Percentiles rank a stretch among this genome's conserved stretches.
Evolutionary conservation across 495 filamentous ascomycete species (phyloP).

Genomic region (Aspergillus avenaceus): DNA sequence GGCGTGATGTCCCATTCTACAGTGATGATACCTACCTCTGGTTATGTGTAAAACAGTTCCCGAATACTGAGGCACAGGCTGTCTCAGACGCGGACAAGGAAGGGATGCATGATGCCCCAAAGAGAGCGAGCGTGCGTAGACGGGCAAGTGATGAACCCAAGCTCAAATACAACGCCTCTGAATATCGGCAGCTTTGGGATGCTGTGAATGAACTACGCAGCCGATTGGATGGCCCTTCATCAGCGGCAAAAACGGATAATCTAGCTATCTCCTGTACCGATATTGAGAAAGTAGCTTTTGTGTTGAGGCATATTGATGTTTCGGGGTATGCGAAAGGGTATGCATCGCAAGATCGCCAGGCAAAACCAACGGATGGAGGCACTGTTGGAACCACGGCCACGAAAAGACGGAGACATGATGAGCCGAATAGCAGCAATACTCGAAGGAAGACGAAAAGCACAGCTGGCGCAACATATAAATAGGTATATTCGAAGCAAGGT

Average conservation of each 20-base stretch:
- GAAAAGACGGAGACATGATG: too few relatives aligned
- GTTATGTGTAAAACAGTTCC: constrained; percentile 42
- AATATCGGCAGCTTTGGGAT: constrained; percentile 54
- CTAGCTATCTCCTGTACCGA: constrained; percentile 47
- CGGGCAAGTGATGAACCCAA: constrained; percentile 38
- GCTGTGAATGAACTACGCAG: constrained; percentile 39
- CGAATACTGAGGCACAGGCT: not conserved
- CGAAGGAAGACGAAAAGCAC: not conserved
- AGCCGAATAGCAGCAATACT: too few relatives aligned
- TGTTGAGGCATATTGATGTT: constrained; percentile 34
- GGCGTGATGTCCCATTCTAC: constrained; percentile 62
- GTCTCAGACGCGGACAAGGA: too few relatives aligned
- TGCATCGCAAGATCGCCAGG: not conserved
- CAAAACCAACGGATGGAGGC: not conserved
- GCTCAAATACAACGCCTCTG: constrained; percentile 62
- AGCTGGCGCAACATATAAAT: not conserved
- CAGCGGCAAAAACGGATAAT: not conserved
- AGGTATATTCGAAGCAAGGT: too few relatives aligned
- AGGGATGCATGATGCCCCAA: not conserved
- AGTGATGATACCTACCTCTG: constrained; percentile 72
- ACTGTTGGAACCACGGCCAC: not conserved
- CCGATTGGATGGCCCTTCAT: constrained; percentile 45
- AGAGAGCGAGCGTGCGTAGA: constrained; percentile 29
- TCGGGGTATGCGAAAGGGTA: constrained; percentile 16
- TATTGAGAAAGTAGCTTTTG: constrained; percentile 67